phyloP scores from a whole-genome alignment of 1,284 basidiomycete genomes.

The Grifola frondosa region DNA sequence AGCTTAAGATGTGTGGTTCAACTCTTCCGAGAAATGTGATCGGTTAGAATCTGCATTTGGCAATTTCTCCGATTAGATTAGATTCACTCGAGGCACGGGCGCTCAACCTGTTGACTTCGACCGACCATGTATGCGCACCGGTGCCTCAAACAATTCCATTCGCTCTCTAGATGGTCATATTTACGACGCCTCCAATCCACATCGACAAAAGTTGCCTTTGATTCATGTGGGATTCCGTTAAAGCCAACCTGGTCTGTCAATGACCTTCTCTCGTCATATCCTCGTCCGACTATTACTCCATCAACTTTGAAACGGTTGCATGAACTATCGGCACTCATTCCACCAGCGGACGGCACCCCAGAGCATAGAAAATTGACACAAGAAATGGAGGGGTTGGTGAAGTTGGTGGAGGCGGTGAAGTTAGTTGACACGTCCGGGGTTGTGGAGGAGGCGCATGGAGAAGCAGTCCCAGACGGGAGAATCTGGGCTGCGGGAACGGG shows the following conservation, averaged over 20 bases:
- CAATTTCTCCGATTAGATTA: too few relatives aligned
- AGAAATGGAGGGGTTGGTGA: slow-evolving; percentile 69
- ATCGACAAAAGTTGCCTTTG: slow-evolving; percentile 34
- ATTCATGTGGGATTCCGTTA: slow-evolving; percentile 60
- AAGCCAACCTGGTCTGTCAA: slow-evolving; percentile 76
- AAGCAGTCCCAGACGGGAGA: slow-evolving; percentile 43
- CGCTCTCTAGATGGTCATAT: neutral
- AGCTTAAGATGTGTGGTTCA: too few relatives aligned
- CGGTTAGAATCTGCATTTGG: too few relatives aligned
- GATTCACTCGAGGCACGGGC: neutral
- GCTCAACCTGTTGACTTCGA: too few relatives aligned
- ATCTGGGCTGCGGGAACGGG: slow-evolving; percentile 42
- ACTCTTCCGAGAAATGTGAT: too few relatives aligned
- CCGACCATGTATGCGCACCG: neutral
- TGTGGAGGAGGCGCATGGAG: slow-evolving; percentile 13
- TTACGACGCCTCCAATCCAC: slow-evolving; percentile 9
- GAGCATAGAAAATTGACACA: slow-evolving; percentile 48
- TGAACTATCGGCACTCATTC: slow-evolving; percentile 64
- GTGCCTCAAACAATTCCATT: neutral
- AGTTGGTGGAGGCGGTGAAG: slow-evolving; percentile 76
- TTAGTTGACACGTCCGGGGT: slow-evolving; percentile 47
- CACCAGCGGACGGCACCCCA: slow-evolving; percentile 54
- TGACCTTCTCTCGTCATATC: slow-evolving; percentile 71
- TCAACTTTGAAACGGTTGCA: slow-evolving; percentile 61
- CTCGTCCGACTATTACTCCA: slow-evolving; percentile 57